Base-by-base conservation (phyloP, 306 rosid species). In the Fagus sylvatica region DNA sequence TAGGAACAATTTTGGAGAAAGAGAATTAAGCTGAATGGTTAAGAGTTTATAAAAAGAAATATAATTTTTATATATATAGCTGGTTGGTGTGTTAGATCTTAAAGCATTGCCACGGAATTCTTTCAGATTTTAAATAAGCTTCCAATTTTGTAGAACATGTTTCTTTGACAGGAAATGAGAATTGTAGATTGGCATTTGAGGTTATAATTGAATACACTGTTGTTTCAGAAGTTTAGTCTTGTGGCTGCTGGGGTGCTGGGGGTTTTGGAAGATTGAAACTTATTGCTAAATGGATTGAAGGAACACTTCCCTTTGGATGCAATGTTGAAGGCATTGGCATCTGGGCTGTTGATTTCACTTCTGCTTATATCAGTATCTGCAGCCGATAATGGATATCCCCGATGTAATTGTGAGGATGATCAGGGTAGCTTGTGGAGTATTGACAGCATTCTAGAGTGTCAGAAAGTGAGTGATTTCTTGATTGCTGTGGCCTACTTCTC, bases 401-500 rank as follows among this genome's bases (percentile, higher is more conserved):
- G 98, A 84, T 96, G 99, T 88, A 93, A 93, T 82, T 96, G 99
- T 77, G 99, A 96, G 5, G 98, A 96, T 57, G 97, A 22, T 22
- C 28, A 96, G 78, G 87, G 94, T 32, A 90, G 93, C 86, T 83
- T 89, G 54, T 93, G 98, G 99, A 89, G 88, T 81, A 78, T 90
- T 49, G 99, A 96, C 66, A 93, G 87, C 88, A 91, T 96, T 82
- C 77, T 96, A 56, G 98, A 96, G 81, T 88, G 97, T 78, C 99
- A 96, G 85, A 87, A 97, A 78, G 97, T 96, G 82, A 80, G 99
- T 54, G 99, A 96, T 86, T 93, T 96, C 96, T 88, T 96, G 72
- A 96, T 96, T 77, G 98, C 98, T 5, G 98, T 96, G 80, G 99
- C 99, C 75, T 96, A 96, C 85, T 96, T 96, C 71, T 96, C 99